A percentile compares a stretch with the other conserved stretches of the same genome.
Conservation (phyloP, 2,329 filamentous ascomycete species). For the Sporothrix schenckii region DNA sequence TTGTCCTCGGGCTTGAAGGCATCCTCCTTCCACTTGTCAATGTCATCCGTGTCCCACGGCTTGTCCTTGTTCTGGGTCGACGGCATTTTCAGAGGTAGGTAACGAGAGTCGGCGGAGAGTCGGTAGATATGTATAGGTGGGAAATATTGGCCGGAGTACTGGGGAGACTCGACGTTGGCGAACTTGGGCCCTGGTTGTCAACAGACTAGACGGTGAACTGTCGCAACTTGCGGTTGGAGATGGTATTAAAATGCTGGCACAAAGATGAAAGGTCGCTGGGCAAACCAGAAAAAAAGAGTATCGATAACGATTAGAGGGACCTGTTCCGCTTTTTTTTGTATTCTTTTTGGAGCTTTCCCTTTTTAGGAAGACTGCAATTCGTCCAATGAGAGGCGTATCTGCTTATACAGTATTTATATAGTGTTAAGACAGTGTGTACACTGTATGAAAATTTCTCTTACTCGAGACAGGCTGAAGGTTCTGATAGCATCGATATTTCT, state of each 20-base stretch:
- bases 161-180: neutral
- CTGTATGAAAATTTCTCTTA: constrained; percentile 15
- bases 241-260: neutral
- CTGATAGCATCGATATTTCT: constrained; percentile 2
- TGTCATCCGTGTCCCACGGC: constrained; percentile 94
- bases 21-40: constrained; percentile 96
- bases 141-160: neutral
- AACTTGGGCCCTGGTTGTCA: neutral
- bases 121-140: neutral
- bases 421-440: neutral
- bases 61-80: constrained; percentile 89
- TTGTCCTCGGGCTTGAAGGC: constrained; percentile 86
- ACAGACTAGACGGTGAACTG: neutral
- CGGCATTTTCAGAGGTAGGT: constrained; percentile 61
- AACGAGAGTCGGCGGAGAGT: no score
- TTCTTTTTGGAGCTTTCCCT: constrained; percentile 10
- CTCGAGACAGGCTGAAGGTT: neutral
- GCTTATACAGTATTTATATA: neutral
- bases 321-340: neutral
- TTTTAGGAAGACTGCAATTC: neutral
- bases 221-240: constrained; percentile 8
- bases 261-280: constrained; percentile 23
- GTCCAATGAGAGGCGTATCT: neutral
- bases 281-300: constrained; percentile 26
- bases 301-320: constrained; percentile 23